Evolutionary conservation across 2,329 filamentous ascomycete genomes (phyloP).

Genomic region (Xylogone sp.): DNA sequence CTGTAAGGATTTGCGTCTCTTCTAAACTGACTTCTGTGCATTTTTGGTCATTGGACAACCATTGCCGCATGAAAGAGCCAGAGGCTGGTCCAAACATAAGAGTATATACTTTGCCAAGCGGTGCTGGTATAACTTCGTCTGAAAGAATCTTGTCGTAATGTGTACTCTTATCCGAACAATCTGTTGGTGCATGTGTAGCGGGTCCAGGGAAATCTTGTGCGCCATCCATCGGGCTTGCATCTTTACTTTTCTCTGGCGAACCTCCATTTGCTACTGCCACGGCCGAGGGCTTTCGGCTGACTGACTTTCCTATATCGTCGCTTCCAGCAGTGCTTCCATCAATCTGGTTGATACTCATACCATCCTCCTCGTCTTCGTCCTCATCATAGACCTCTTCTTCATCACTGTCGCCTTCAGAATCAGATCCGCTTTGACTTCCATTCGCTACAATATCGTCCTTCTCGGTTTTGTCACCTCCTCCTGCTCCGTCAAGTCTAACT

Average conservation of each 20-base stretch:
- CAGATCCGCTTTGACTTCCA: constrained; percentile 49
- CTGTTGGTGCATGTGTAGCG: constrained; percentile 75
- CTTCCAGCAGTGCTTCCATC: constrained; percentile 39
- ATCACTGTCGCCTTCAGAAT: constrained; percentile 48
- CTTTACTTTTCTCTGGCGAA: constrained; percentile 45
- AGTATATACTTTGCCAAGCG: constrained; percentile 86
- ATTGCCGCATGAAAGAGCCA: constrained; percentile 78
- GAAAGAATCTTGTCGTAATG: constrained; percentile 85
- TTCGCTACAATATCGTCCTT: constrained; percentile 57
- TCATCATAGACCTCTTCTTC: constrained; percentile 77
- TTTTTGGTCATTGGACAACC: constrained; percentile 83
- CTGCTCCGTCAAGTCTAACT: constrained; percentile 73
- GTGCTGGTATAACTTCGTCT: constrained; percentile 82
- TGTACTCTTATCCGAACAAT: constrained; percentile 72
- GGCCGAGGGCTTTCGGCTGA: constrained; percentile 71
- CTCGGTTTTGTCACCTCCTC: constrained; percentile 85
- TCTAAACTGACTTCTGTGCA: constrained; percentile 83
- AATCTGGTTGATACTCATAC: constrained; percentile 49
- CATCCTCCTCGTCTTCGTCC: constrained; percentile 71
- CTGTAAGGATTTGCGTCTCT: constrained; percentile 64
- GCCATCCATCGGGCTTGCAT: constrained; percentile 38
- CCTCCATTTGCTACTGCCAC: constrained; percentile 40
- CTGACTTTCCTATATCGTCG: constrained; percentile 56
- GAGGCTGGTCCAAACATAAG: constrained; percentile 83
- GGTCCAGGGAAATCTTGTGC: constrained; percentile 77